Evolutionary conservation across 768 basidiomycete genomes (phyloP).

Genomic region (Leccinum imitatum): DNA sequence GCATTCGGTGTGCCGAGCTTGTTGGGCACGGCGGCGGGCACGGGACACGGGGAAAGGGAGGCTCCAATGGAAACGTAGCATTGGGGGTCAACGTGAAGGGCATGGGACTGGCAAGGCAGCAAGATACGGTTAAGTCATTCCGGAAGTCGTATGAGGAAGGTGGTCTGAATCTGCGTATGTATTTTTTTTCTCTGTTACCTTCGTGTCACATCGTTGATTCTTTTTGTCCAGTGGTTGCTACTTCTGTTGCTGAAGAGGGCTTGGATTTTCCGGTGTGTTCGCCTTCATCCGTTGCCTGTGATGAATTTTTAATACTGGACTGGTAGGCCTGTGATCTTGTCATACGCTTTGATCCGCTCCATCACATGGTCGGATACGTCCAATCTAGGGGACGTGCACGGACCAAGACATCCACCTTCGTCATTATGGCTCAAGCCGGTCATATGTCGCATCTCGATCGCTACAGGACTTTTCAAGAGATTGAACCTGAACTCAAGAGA

Average conservation of each 20-base stretch:
- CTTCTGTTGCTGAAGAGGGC: constrained; percentile 89
- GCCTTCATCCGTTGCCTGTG: neutral
- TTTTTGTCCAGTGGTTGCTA: constrained; percentile 61
- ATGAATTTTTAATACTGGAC: constrained; percentile 2
- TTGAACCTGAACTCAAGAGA: constrained; percentile 63
- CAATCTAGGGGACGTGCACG: constrained; percentile 88
- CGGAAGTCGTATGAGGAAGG: constrained; percentile 63
- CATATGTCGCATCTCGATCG: constrained; percentile 52
- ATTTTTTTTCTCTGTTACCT: constrained; percentile 11
- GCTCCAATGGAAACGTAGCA: constrained; percentile 14
- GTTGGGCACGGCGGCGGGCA: constrained; percentile 63
- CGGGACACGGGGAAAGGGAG: constrained; percentile 23
- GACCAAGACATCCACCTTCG: constrained; percentile 70
- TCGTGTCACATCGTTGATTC: neutral
- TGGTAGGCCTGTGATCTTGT: constrained; percentile 83
- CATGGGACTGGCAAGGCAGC: constrained; percentile 52
- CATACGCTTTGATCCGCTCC: constrained; percentile 78
- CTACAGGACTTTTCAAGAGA: constrained; percentile 56
- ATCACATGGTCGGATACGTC: constrained; percentile 84
- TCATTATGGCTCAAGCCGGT: constrained; percentile 75
- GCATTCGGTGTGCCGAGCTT: constrained; percentile 61
- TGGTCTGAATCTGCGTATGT: constrained; percentile 64
- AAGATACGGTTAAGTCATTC: constrained; percentile 64
- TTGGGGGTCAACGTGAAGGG: constrained; percentile 43
- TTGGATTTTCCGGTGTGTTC: constrained; percentile 77